Conservation (phyloP, 768 basidiomycete species). For the Sistotremastrum suecicum region DNA sequence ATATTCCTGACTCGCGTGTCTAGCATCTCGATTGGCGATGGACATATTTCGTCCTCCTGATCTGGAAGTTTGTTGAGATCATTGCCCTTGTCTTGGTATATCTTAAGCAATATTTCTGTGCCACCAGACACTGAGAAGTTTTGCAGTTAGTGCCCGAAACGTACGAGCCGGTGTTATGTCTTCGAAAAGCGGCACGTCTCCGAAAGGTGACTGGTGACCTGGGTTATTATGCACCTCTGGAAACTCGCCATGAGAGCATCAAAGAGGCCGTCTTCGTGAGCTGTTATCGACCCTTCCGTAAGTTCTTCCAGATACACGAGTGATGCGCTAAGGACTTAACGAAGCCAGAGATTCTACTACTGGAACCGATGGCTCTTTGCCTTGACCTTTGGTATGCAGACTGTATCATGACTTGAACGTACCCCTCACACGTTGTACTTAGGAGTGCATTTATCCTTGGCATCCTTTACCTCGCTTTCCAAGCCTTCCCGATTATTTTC, state of each 20-base stretch:
- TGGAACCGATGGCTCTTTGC: conserved; percentile 64
- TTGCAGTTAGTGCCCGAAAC: conserved; percentile 58
- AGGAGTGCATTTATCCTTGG: conserved; percentile 24
- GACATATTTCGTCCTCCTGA: conserved; percentile 59
- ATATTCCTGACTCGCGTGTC: not conserved
- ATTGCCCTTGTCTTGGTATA: conserved; percentile 37
- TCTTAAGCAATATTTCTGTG: not conserved
- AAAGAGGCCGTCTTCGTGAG: conserved; percentile 35
- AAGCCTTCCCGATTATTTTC: conserved; percentile 45
- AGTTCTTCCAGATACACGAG: conserved; percentile 12
- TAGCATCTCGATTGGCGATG: conserved; percentile 56
- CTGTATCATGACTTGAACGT: too few relatives aligned
- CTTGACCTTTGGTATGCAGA: conserved; percentile 42
- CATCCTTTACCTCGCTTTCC: conserved; percentile 35
- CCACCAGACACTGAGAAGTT: not conserved
- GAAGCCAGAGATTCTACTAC: conserved; percentile 38
- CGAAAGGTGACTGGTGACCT: conserved; percentile 41
- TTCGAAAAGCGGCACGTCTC: conserved; percentile 41
- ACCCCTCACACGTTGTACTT: conserved; percentile 1
- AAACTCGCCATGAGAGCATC: conserved; percentile 32
- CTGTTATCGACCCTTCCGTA: conserved; percentile 61
- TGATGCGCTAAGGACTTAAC: not conserved
- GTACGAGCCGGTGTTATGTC: conserved; percentile 44
- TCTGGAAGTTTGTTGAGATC: conserved; percentile 51
- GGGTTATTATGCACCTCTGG: conserved; percentile 45